A percentile compares a stretch with the other conserved stretches of the same genome.
Evolutionary conservation across 2,329 filamentous ascomycete species (phyloP).

Genomic region (Geosmithia flava): DNA sequence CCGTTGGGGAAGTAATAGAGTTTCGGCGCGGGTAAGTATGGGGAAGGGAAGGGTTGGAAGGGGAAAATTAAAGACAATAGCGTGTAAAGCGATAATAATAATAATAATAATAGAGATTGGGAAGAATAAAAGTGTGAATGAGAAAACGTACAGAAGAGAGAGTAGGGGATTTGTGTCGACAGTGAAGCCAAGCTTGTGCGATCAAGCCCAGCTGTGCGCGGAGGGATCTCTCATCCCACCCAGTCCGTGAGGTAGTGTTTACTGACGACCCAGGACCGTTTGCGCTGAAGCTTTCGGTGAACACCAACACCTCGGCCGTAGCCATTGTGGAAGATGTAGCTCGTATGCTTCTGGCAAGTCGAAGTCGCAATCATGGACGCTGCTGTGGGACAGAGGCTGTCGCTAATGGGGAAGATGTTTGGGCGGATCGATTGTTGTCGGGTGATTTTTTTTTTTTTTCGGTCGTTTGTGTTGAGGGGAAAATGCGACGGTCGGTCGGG

Average conservation of each 20-base stretch:
- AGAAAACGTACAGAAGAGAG: conserved; percentile 6
- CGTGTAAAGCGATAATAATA: background rate
- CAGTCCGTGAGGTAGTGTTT: conserved; percentile 15
- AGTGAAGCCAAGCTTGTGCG: conserved; percentile 17
- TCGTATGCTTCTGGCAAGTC: conserved; percentile 25
- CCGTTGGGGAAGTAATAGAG: background rate
- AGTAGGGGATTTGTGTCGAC: conserved; percentile 5
- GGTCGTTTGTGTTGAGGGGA: background rate
- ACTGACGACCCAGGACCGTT: conserved; percentile 23
- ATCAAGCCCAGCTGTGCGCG: conserved; percentile 15
- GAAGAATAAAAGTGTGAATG: conserved; percentile 3
- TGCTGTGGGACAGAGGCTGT: conserved; percentile 9
- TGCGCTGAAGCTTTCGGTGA: conserved; percentile 28
- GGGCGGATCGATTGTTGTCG: background rate
- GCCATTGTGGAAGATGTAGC: conserved; percentile 40
- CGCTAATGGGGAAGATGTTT: background rate
- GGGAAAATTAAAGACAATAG: background rate
- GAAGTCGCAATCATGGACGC: conserved; percentile 39
- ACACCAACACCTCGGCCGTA: conserved; percentile 33
- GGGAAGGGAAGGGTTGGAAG: background rate
- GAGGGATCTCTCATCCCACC: conserved; percentile 13
- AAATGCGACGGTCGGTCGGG: too few relatives aligned
- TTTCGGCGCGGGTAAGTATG: background rate
- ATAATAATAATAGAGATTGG: background rate
- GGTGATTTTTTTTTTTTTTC: background rate